phyloP scores from a whole-genome alignment of 192 early-diverging fungal genomes.

The Polychytrium aggregatum region DNA sequence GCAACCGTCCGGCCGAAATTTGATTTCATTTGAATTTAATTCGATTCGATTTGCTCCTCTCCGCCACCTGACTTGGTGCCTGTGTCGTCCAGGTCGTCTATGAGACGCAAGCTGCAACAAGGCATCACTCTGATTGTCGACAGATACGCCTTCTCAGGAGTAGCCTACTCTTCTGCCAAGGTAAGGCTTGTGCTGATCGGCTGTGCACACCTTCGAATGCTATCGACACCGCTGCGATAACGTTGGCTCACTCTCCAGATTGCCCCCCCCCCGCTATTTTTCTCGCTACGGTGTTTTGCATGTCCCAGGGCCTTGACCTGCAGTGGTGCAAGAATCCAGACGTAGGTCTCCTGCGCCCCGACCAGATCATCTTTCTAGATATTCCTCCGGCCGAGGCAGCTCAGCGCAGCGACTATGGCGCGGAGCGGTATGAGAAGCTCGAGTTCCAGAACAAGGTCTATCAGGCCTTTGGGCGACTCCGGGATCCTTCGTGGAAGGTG shows the following conservation, averaged over 20 bases:
- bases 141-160: constrained; percentile 92
- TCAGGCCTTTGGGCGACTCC: no score
- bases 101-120: constrained; percentile 43
- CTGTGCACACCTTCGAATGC: no score
- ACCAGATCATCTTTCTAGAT: constrained; percentile 82
- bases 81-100: constrained; percentile 26
- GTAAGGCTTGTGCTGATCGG: no score
- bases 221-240: no score
- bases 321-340: constrained; percentile 87
- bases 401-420: constrained; percentile 74
- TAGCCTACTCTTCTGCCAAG: constrained; percentile 85
- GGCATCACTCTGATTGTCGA: constrained; percentile 80
- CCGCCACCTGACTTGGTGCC: no score
- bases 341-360: constrained; percentile 71
- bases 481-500: no score
- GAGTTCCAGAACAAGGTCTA: constrained; percentile 79
- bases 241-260: no score
- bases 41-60: no score
- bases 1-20: neutral
- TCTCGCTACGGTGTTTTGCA: neutral
- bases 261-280: no score
- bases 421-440: constrained; percentile 81
- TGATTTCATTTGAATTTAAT: neutral
- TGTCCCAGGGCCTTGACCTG: constrained; percentile 65
- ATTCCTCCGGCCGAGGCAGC: constrained; percentile 64